Percentiles rank a stretch among this genome's conserved stretches.
Evolutionary conservation across 352 stramenopile genomes (phyloP).

Genomic region (Phytopythium vexans): DNA sequence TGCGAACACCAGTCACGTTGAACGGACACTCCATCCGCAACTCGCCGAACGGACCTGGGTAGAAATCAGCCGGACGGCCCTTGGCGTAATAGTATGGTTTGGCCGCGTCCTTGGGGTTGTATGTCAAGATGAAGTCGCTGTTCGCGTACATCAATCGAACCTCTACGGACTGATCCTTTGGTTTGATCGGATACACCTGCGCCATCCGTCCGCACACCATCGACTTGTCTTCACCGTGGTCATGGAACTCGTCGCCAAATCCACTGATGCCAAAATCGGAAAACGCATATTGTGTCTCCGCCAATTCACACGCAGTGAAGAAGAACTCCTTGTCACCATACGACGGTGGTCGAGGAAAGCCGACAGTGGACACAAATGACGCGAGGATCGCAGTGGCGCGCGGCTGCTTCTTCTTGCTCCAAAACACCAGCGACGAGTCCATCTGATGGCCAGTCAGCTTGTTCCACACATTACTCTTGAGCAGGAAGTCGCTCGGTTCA

Average conservation of each 20-base stretch:
- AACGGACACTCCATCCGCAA: slow-evolving; percentile 45
- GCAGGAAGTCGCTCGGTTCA: too few species aligned
- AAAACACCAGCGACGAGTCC: slow-evolving; percentile 50
- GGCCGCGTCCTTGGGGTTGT: slow-evolving; percentile 23
- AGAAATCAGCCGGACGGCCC: slow-evolving; percentile 30
- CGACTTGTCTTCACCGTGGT: slow-evolving; percentile 19
- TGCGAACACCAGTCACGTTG: slow-evolving; percentile 30
- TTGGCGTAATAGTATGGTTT: slow-evolving; percentile 40
- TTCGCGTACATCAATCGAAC: slow-evolving; percentile 49
- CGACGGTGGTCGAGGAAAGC: slow-evolving; percentile 24
- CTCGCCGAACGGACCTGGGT: slow-evolving; percentile 37
- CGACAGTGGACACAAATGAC: slow-evolving; percentile 23
- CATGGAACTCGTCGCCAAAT: slow-evolving; percentile 13
- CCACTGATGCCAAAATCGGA: slow-evolving; percentile 22
- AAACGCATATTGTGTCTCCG: slow-evolving; percentile 38
- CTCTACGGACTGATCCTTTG: slow-evolving; percentile 8
- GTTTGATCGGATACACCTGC: slow-evolving; percentile 18
- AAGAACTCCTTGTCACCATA: slow-evolving; percentile 54
- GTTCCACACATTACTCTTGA: slow-evolving; percentile 58
- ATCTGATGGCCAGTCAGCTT: slow-evolving; percentile 45
- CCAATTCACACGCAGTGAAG: slow-evolving; percentile 41
- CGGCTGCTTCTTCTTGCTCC: slow-evolving; percentile 26
- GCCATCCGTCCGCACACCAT: slow-evolving; percentile 21
- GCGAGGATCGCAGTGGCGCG: slow-evolving; percentile 39
- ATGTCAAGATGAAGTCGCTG: slow-evolving; percentile 44